These are phyloP conservation scores for Aspergillus sp. DNA, from an alignment of 2,329 filamentous ascomycete genomes.

Conservation along the genomic window DNA sequence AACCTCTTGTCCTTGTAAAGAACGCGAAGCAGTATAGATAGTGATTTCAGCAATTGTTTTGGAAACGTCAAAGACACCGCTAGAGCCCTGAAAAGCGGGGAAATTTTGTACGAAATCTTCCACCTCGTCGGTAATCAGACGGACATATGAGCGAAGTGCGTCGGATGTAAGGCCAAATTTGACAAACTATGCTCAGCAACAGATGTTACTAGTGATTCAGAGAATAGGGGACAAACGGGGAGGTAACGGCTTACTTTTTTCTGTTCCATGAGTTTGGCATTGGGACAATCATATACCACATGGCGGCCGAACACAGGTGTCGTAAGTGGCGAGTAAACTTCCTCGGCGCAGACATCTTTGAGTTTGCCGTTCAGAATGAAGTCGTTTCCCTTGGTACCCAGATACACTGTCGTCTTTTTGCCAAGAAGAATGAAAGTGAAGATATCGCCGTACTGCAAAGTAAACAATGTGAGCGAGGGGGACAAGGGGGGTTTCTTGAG, in stretches of 20 bases:
- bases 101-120: slow-evolving; percentile 69
- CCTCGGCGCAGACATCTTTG: slow-evolving; percentile 85
- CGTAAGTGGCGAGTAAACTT: slow-evolving; percentile 78
- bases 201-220: slow-evolving; percentile 8
- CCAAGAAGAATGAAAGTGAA: slow-evolving; percentile 88
- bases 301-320: slow-evolving; percentile 75
- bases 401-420: slow-evolving; percentile 82
- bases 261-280: slow-evolving; percentile 92
- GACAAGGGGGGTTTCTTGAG: not conserved
- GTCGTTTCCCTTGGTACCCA: slow-evolving; percentile 81
- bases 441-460: slow-evolving; percentile 72
- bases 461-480: not conserved
- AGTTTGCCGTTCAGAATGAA: slow-evolving; percentile 90
- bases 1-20: slow-evolving; percentile 80
- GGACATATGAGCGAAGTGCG: slow-evolving; percentile 69
- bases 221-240: not conserved
- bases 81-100: slow-evolving; percentile 65
- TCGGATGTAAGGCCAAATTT: slow-evolving; percentile 64
- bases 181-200: slow-evolving; percentile 51
- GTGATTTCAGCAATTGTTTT: slow-evolving; percentile 81
- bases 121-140: slow-evolving; percentile 74
- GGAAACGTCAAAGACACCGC: slow-evolving; percentile 69
- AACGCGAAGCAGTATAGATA: slow-evolving; percentile 84
- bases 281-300: slow-evolving; percentile 89
- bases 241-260: slow-evolving; percentile 68